Base-by-base conservation (phyloP, 108 stramenopile species). In the Cyclotella sp. region DNA sequence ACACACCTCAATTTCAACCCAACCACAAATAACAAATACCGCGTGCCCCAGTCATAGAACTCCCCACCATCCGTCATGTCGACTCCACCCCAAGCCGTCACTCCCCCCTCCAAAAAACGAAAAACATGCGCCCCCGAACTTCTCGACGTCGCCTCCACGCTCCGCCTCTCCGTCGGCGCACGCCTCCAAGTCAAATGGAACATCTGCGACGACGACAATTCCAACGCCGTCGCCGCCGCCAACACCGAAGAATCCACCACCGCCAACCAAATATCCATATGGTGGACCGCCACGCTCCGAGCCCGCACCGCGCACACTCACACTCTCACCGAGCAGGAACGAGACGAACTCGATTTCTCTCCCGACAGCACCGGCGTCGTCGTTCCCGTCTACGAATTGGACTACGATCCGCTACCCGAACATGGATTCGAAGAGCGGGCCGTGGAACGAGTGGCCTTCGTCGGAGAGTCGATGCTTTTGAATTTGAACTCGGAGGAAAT, bases 131-230 rank as follows among this genome's bases (percentile, higher is more conserved):
- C 44, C 45, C 18, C 34, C 34, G 34, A 72, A 72, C 27, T 40
- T 26, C 26, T 60, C 29, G 79, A 81, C 62, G 72, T 81, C 19
- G 71, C 79, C 68, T 39, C 49, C 10, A 7, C 21, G 0, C 63
- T 74, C 0, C 34, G 28, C 51, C 46, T 81, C 53, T 26, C 63
- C 22, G 39, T 42, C 24, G 79, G 79, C 21, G 52, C 72, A 46
- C 73, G 79, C 60, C 30, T 81, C 68, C 72, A 81, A 69, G 79
- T 73, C 22, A 67, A 80, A 55, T 80, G 72, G 72, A 73, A 58
- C 52, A 80, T 73, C 47, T 15, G 24, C 45, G 72, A 72, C 28
- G 75, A 66, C 21, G 43, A 58, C 73, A 44, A 58, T 42, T 55
- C 58, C 42, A 44, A 67, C 28, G 47, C 40, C 8, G 59, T 30